phyloP scores from a whole-genome alignment of 768 basidiomycete species.

The Crassisporium funariophilum region DNA sequence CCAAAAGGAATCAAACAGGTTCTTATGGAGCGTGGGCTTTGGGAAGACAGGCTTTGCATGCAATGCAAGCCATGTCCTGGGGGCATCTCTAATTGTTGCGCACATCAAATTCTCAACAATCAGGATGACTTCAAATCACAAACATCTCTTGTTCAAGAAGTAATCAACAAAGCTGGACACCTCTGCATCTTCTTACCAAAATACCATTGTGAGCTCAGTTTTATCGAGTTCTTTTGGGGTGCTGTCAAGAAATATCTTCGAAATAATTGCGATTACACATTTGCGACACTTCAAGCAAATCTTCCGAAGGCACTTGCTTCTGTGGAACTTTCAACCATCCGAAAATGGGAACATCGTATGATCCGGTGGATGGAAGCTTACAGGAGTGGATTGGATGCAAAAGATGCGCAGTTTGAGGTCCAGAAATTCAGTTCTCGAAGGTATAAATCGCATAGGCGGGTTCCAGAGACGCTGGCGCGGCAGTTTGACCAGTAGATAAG shows the following conservation, averaged over 20 bases:
- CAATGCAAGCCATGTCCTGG: too few species aligned
- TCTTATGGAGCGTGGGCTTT: background rate
- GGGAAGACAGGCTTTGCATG: background rate
- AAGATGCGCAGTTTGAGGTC: constrained; percentile 27
- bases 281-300: background rate
- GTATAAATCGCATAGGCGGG: constrained; percentile 25
- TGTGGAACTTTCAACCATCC: constrained; percentile 19
- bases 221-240: constrained; percentile 12
- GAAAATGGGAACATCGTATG: constrained; percentile 32
- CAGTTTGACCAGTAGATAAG: constrained; percentile 12
- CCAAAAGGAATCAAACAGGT: background rate
- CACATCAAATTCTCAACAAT: constrained; percentile 4
- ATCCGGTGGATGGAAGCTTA: constrained; percentile 32
- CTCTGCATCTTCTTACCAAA: constrained; percentile 10
- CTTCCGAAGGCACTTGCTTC: too few species aligned
- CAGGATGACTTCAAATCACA: constrained; percentile 13
- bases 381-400: constrained; percentile 22
- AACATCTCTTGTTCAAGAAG: constrained; percentile 13
- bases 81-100: too few species aligned
- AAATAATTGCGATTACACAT: constrained; percentile 1
- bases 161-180: constrained; percentile 16
- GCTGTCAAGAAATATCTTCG: background rate
- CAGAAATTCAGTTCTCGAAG: constrained; percentile 27
- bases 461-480: constrained; percentile 17
- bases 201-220: constrained; percentile 12